Base-by-base conservation (phyloP, 164 flowering plant species). In the Taxillus chinensis region DNA sequence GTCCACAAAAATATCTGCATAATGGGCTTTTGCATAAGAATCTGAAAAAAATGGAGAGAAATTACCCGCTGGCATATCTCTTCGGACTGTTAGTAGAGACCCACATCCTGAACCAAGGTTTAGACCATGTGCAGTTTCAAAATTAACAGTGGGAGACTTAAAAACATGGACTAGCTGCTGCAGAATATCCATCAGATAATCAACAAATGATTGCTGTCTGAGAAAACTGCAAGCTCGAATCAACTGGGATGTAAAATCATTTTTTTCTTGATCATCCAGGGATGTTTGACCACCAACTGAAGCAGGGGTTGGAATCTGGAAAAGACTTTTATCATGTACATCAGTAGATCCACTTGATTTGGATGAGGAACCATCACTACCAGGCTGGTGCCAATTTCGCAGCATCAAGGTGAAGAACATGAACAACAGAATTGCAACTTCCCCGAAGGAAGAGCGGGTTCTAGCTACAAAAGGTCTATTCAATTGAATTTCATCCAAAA, bases 331-430 rank as follows among this genome's bases (percentile, higher is more conserved):
- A 57, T 91, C 96, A 64, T 79, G 87, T 7, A 77, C 27, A 53
- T 89, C 93, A 51, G 83, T 10, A 60, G 62, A 54, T 15, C 79
- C 89, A 74, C 74, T 67, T 46, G 85, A 68, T 75, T 83, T 91
- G 61, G 77, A 41, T 41, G 66, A 40, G 58, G 86, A 71, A 64
- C 72, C 67, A 61, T 89, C 98, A 75, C 73, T 79, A 56, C 98
- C 93, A 69, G 99, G 98, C 65, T 95, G 99, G 71, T 95, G 87
- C 99, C 99, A 95, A 72, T 87, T 95, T 27, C 98, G 79, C 39
- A 95, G 86, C 99, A 95, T 95, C 77, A 95, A 80, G 45, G 92
- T 95, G 80, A 95, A 91, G 77, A 91, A 95, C 96, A 91, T 91
- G 75, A 86, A 91, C 43, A 89, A 90, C 51, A 95, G 86, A 59